Evolutionary conservation across 352 stramenopile genomes (phyloP), one percentile per base, ranked within the genome.

Genomic region (Phytopythium cucurbitacearum): DNA sequence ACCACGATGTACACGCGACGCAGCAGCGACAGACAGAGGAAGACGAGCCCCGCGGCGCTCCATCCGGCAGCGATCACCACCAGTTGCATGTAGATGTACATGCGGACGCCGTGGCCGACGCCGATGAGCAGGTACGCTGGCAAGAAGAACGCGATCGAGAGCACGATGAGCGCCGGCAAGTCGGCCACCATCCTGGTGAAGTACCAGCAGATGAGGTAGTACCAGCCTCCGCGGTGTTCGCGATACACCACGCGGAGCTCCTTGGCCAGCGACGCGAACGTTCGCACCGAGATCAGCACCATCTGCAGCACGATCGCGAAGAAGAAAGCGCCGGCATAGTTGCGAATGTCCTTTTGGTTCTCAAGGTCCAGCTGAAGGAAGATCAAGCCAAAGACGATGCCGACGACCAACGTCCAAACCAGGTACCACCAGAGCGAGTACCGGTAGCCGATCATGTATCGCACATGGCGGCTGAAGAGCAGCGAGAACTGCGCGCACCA

Each of bases 11-110:
- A 57, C 8, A 72, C 40, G 37, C 61, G 65, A 28, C 67, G 60
- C 40, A 79, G 61, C 13, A 84, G 54, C 28, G 61, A 65, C 16
- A 76, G 48, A 16, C 75, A 16, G 34, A 84, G 16, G 34, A 45
- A 73, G 3, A 53, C 60, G 15, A 84, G 50, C 0, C 57, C 68
- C 39, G 58, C 44, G 7, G 67, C 68, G 38, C 58, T 67, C 59
- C 63, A 76, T 16, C 60, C 64, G 9, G 60, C 55, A 9, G 79
- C 46, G 55, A 73, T 63, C 57, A 84, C 53, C 12, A 80, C 67
- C 8, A 84, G 4, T 35, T 84, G 71, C 61, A 84, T 78, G 42
- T 67, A 69, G 15, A 79, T 45, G 57, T 76, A 84, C 46, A 80
- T 11, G 42, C 71, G 68, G 45, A 73, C 71, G 34, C 65, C 65